phyloP scores from a whole-genome alignment of 2,329 filamentous ascomycete genomes.

The Ophiostoma perfectum region DNA sequence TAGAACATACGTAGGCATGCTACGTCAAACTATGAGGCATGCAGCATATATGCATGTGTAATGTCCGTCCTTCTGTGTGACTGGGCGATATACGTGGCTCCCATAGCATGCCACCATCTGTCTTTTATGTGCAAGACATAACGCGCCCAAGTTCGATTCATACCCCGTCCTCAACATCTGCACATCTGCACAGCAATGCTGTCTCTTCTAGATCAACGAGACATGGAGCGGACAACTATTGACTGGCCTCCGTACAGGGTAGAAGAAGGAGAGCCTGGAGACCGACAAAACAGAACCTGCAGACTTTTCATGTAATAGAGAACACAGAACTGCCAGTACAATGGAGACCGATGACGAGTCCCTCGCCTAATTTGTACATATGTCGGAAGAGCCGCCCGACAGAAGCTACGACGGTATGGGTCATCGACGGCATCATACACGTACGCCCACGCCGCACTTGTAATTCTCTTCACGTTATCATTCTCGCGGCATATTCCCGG shows the following conservation, averaged over 20 bases:
- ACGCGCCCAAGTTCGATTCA: too few species aligned
- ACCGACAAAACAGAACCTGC: too few species aligned
- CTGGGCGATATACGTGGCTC: background rate
- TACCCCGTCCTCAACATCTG: too few species aligned
- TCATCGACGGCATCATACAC: background rate
- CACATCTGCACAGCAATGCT: too few species aligned
- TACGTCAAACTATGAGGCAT: background rate
- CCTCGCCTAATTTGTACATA: background rate
- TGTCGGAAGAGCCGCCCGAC: slow-evolving; percentile 7
- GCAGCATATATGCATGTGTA: background rate
- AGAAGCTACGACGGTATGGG: background rate
- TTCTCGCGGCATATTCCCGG: background rate
- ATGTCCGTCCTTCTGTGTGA: background rate
- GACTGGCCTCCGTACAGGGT: background rate
- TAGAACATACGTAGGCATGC: background rate
- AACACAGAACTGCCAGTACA: background rate
- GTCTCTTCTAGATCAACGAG: too few species aligned
- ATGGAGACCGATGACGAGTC: slow-evolving; percentile 10
- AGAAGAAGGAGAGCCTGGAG: background rate
- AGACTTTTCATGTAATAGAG: too few species aligned
- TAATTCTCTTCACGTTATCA: background rate
- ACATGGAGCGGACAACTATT: too few species aligned
- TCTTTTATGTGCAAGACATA: background rate
- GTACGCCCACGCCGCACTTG: background rate
- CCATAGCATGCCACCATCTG: background rate